Conservation (phyloP, 2,329 filamentous ascomycete species). For the Decorospora gaudefroyi region DNA sequence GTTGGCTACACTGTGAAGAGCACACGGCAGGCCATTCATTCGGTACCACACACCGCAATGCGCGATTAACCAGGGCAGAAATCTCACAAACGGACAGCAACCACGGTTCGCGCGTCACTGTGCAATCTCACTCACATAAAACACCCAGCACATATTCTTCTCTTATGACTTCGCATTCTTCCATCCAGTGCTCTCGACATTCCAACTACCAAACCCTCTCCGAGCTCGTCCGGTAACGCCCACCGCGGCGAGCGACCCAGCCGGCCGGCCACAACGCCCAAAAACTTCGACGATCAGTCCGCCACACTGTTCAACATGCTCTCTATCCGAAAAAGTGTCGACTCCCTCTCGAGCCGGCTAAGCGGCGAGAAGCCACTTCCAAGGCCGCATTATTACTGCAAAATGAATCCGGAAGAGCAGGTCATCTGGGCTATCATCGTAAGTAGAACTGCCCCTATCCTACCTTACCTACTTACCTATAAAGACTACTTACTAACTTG, state of each 20-base stretch:
- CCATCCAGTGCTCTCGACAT: background rate
- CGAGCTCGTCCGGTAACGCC: slow-evolving; percentile 11
- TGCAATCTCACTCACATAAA: slow-evolving; percentile 6
- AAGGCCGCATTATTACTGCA: slow-evolving; percentile 24
- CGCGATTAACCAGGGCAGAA: slow-evolving; percentile 7
- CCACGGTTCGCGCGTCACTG: slow-evolving; percentile 11
- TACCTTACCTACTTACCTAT: background rate
- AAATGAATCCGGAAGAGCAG: slow-evolving; percentile 30
- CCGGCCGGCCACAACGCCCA: background rate
- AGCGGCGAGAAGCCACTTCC: slow-evolving; percentile 25
- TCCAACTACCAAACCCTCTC: background rate
- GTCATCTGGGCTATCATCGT: slow-evolving; percentile 25
- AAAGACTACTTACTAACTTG: slow-evolving; percentile 1
- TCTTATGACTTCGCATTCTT: slow-evolving; percentile 1
- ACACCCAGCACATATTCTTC: background rate
- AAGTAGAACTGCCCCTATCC: slow-evolving; percentile 4
- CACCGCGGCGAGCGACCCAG: slow-evolving; percentile 5
- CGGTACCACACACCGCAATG: slow-evolving; percentile 10
- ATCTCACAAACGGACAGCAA: slow-evolving; percentile 7
- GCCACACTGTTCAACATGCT: slow-evolving; percentile 17
- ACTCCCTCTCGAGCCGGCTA: slow-evolving; percentile 17
- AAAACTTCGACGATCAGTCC: background rate
- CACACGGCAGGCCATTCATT: slow-evolving; percentile 6
- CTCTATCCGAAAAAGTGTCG: slow-evolving; percentile 15
- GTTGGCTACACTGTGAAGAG: slow-evolving; percentile 2